Conservation (phyloP, 352 stramenopile species). For the Phytophthora uliginosa region DNA sequence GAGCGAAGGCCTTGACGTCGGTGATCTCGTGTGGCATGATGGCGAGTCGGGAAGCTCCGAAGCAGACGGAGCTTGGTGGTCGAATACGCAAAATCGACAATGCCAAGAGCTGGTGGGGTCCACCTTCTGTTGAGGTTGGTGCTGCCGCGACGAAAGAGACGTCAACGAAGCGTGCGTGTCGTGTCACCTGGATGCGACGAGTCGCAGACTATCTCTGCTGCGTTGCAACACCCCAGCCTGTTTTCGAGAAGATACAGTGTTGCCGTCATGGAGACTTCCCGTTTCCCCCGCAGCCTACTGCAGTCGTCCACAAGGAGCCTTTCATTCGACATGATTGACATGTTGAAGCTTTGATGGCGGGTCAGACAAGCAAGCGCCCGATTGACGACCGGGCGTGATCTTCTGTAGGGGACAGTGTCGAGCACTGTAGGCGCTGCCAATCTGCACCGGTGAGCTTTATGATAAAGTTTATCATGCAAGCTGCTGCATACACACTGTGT, state of each 20-base stretch:
- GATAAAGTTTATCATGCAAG: background rate
- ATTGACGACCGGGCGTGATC: slow-evolving; percentile 20
- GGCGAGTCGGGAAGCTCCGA: background rate
- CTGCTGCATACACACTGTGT: background rate
- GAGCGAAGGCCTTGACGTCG: slow-evolving; percentile 46
- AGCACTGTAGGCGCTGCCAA: background rate
- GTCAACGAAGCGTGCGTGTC: slow-evolving; percentile 8
- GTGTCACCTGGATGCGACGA: slow-evolving; percentile 24
- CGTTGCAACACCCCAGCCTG: slow-evolving; percentile 28
- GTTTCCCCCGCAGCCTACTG: slow-evolving; percentile 12
- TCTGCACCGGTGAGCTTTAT: background rate
- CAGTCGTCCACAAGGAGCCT: background rate
- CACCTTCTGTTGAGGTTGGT: slow-evolving; percentile 17
- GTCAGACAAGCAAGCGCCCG: slow-evolving; percentile 10
- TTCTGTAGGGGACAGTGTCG: background rate
- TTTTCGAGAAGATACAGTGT: slow-evolving; percentile 28
- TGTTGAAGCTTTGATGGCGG: slow-evolving; percentile 23
- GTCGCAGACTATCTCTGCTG: slow-evolving; percentile 20
- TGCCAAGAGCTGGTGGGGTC: slow-evolving; percentile 12
- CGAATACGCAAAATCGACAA: slow-evolving; percentile 34
- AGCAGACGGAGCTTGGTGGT: slow-evolving; percentile 33
- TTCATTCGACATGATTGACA: slow-evolving; percentile 18
- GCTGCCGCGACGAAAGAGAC: slow-evolving; percentile 8
- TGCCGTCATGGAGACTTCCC: slow-evolving; percentile 19
- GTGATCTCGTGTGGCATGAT: slow-evolving; percentile 26